These are phyloP conservation scores for Albifimbria verrucaria DNA, from an alignment of 2,329 filamentous ascomycete species.

Conservation along the genomic window DNA sequence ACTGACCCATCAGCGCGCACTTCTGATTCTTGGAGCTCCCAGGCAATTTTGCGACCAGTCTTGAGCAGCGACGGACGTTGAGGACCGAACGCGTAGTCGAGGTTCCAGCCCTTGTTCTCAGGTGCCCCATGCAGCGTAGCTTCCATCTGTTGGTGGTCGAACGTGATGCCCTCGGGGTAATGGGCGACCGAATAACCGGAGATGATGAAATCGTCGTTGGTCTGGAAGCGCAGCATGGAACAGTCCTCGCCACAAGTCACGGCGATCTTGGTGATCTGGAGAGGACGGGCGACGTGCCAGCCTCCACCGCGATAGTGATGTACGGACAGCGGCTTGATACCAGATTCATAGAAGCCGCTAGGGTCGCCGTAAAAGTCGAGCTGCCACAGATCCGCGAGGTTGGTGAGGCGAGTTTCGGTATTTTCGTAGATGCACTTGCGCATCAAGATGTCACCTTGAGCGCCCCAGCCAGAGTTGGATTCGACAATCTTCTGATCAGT, in stretches of 20 bases:
- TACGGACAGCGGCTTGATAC: conserved; percentile 56
- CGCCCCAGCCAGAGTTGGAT: conserved; percentile 56
- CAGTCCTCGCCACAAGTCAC: conserved; percentile 60
- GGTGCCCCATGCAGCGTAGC: conserved; percentile 48
- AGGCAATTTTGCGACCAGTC: conserved; percentile 49
- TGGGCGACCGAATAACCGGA: conserved; percentile 58
- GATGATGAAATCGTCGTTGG: conserved; percentile 50
- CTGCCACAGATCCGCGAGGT: conserved; percentile 57
- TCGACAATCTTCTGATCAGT: conserved; percentile 49
- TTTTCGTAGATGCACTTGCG: conserved; percentile 64
- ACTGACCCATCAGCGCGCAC: conserved; percentile 47
- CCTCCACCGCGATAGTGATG: conserved; percentile 63
- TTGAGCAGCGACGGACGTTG: conserved; percentile 43
- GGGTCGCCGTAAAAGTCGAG: conserved; percentile 59
- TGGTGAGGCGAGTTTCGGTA: conserved; percentile 54
- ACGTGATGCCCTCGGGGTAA: conserved; percentile 49
- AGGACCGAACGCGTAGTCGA: conserved; percentile 50
- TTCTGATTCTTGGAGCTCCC: conserved; percentile 50
- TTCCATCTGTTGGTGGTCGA: conserved; percentile 49
- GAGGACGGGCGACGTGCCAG: conserved; percentile 53
- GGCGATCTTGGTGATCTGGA: conserved; percentile 54
- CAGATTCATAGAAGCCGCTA: conserved; percentile 62
- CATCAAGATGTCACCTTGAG: conserved; percentile 59
- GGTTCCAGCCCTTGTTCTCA: conserved; percentile 46
- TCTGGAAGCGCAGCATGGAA: conserved; percentile 56